Conservation (phyloP, 306 rosid genomes). For the Ziziphus jujuba region DNA sequence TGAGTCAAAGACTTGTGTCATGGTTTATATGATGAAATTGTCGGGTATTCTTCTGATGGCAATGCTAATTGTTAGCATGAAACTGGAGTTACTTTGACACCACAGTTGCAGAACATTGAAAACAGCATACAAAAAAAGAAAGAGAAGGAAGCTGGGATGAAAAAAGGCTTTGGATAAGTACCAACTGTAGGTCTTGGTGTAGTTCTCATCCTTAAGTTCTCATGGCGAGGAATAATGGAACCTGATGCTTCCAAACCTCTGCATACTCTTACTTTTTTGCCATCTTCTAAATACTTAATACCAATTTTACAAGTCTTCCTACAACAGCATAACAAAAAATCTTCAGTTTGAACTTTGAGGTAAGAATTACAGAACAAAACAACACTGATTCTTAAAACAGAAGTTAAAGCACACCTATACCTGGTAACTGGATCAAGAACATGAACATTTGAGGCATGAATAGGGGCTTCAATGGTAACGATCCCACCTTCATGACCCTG, state of each 20-base stretch:
- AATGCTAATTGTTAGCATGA: too few relatives aligned
- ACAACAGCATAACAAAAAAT: slow-evolving; percentile 25
- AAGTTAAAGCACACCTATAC: slow-evolving; percentile 32
- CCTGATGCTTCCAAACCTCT: slow-evolving; percentile 82
- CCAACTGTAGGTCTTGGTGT: slow-evolving; percentile 82
- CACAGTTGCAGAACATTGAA: not conserved
- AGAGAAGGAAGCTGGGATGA: slow-evolving; percentile 6
- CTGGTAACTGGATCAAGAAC: slow-evolving; percentile 81
- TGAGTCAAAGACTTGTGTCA: too few relatives aligned
- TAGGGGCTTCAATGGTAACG: slow-evolving; percentile 87
- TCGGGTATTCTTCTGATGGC: too few relatives aligned
- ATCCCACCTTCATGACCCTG: slow-evolving; percentile 98
- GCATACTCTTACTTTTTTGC: slow-evolving; percentile 82
- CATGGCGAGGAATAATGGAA: slow-evolving; percentile 87
- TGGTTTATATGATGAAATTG: too few relatives aligned
- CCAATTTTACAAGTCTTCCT: slow-evolving; percentile 92
- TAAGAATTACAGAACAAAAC: slow-evolving; percentile 2
- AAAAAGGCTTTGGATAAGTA: slow-evolving; percentile 32
- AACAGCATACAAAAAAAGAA: not conserved
- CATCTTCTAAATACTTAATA: slow-evolving; percentile 78
- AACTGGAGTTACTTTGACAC: not conserved
- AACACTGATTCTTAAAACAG: not conserved
- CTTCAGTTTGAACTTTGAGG: not conserved
- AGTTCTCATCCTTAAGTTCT: slow-evolving; percentile 79
- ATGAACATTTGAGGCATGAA: slow-evolving; percentile 89